phyloP scores from a whole-genome alignment of 2,329 filamentous ascomycete genomes.

The Aspergillus tubingensis region DNA sequence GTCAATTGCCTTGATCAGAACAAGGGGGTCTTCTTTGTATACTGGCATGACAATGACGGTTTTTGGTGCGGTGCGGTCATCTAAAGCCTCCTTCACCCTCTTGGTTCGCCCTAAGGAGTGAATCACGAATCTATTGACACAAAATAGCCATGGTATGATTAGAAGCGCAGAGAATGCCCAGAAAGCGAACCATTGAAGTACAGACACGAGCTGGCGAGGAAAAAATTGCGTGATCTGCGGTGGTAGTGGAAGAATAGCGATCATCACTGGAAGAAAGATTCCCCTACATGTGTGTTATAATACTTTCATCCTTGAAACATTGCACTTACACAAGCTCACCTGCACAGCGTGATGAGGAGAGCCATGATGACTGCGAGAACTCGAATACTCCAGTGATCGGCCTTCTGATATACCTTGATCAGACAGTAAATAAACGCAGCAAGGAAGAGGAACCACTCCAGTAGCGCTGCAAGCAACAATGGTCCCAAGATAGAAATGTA shows the following conservation, averaged over 20 bases:
- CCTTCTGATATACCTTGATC: slow-evolving; percentile 83
- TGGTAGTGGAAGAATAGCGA: slow-evolving; percentile 86
- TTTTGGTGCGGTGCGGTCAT: slow-evolving; percentile 85
- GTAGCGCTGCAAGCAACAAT: slow-evolving; percentile 77
- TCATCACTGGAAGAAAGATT: slow-evolving; percentile 90
- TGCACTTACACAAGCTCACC: slow-evolving; percentile 56
- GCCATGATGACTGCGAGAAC: slow-evolving; percentile 76
- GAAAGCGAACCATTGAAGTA: slow-evolving; percentile 93
- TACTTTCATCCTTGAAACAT: background rate
- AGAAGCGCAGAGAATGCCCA: slow-evolving; percentile 86
- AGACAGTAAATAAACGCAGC: slow-evolving; percentile 93
- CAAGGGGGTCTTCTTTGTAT: slow-evolving; percentile 85
- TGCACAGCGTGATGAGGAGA: slow-evolving; percentile 69
- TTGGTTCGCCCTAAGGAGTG: slow-evolving; percentile 80
- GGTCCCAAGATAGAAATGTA: slow-evolving; percentile 79
- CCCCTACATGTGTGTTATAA: slow-evolving; percentile 51
- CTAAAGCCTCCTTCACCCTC: slow-evolving; percentile 78
- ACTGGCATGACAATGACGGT: slow-evolving; percentile 96
- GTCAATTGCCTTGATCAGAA: slow-evolving; percentile 82
- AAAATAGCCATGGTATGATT: slow-evolving; percentile 88
- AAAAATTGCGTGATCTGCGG: slow-evolving; percentile 70
- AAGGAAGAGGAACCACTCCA: slow-evolving; percentile 95
- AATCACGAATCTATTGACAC: slow-evolving; percentile 86
- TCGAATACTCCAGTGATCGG: slow-evolving; percentile 81
- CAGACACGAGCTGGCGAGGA: slow-evolving; percentile 65